phyloP scores from a whole-genome alignment of 495 filamentous ascomycete genomes.

The Astrothelium macrocarpum region DNA sequence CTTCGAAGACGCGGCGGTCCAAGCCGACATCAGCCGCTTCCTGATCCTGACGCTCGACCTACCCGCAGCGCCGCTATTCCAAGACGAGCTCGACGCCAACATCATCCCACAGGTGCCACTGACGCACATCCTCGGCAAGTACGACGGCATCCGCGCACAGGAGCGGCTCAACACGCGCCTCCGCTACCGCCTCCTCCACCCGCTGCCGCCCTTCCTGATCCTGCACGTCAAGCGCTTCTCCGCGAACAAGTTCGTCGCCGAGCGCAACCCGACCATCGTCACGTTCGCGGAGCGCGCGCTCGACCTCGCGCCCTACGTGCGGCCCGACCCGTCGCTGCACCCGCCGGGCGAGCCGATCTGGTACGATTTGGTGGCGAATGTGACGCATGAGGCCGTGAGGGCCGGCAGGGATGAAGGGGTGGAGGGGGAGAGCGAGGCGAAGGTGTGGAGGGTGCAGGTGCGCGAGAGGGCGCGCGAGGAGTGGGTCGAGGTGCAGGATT shows the following conservation, averaged over 20 bases:
- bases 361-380: slow-evolving; percentile 95
- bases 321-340: slow-evolving; percentile 54
- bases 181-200: slow-evolving; percentile 84
- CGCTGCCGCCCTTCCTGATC: slow-evolving; percentile 80
- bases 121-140: slow-evolving; percentile 82
- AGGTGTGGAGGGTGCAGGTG: slow-evolving; percentile 65
- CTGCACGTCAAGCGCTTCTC: slow-evolving; percentile 98
- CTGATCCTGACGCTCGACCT: slow-evolving; percentile 88
- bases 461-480: slow-evolving; percentile 54
- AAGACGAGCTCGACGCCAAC: slow-evolving; percentile 79
- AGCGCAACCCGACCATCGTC: slow-evolving; percentile 96
- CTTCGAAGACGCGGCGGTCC: slow-evolving; percentile 86
- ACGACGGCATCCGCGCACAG: slow-evolving; percentile 80
- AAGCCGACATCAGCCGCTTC: slow-evolving; percentile 66
- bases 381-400: slow-evolving; percentile 81
- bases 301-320: slow-evolving; percentile 81
- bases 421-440: slow-evolving; percentile 72
- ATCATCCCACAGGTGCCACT: slow-evolving; percentile 95
- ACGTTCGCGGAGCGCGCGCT: slow-evolving; percentile 78
- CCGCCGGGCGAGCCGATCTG: slow-evolving; percentile 73
- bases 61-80: slow-evolving; percentile 90
- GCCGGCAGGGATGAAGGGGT: slow-evolving; percentile 57
- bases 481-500: slow-evolving; percentile 89
- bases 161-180: slow-evolving; percentile 78
- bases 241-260: slow-evolving; percentile 84